Percentiles rank a stretch among this genome's conserved stretches.
These are phyloP conservation scores for Astrothelium subdiscretum DNA, from an alignment of 495 filamentous ascomycete genomes.

Conservation along the genomic window DNA sequence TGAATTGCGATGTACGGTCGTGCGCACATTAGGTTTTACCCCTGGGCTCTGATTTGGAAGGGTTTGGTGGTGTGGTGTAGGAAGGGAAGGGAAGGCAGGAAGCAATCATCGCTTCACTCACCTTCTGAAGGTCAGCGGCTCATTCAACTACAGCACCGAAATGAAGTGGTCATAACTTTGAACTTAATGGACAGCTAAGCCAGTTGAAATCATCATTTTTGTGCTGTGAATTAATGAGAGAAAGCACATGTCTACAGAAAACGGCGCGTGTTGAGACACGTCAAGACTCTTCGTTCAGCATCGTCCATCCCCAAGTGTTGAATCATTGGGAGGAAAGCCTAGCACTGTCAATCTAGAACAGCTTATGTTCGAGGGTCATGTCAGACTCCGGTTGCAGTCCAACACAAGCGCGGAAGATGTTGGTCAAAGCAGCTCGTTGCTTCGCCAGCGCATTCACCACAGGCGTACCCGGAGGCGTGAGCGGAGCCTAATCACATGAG, in stretches of 20 bases:
- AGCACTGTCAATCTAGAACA: slow-evolving; percentile 45
- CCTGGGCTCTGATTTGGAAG: no score
- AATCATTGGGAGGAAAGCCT: background rate
- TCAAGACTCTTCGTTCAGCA: background rate
- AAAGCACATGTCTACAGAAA: background rate
- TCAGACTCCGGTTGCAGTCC: slow-evolving; percentile 96
- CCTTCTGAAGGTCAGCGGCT: no score
- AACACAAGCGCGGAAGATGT: slow-evolving; percentile 98
- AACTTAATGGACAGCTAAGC: no score
- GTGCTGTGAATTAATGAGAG: background rate
- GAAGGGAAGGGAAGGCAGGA: no score
- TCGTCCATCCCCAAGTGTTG: background rate
- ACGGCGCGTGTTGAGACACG: background rate
- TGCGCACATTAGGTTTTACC: no score
- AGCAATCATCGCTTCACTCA: no score
- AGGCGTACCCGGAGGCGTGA: slow-evolving; percentile 90
- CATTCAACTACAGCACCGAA: no score
- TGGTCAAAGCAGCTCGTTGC: slow-evolving; percentile 87
- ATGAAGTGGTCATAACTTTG: no score
- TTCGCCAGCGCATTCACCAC: slow-evolving; percentile 95
- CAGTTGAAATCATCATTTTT: no score
- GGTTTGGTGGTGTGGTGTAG: no score
- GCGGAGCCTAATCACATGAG: slow-evolving; percentile 47
- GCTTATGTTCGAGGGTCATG: slow-evolving; percentile 99
- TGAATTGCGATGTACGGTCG: background rate